Evolutionary conservation across 2,329 filamentous ascomycete species (phyloP).

Genomic region (Coniochaeta hoffmannii): DNA sequence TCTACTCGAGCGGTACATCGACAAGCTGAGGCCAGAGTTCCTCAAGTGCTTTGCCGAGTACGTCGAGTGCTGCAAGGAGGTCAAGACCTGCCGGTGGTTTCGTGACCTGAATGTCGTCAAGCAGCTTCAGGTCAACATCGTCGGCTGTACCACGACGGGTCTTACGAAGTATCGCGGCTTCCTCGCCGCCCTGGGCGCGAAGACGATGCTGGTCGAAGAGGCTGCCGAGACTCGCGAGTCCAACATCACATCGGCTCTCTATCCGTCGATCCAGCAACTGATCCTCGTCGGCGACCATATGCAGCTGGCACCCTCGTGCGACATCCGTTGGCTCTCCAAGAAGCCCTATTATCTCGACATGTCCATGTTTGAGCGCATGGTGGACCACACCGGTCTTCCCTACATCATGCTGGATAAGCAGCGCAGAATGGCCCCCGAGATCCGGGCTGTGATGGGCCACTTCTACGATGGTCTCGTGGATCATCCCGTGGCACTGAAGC

Average conservation of each 20-base stretch:
- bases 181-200: slow-evolving; percentile 57
- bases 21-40: slow-evolving; percentile 36
- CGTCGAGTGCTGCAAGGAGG: slow-evolving; percentile 36
- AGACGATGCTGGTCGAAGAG: slow-evolving; percentile 68
- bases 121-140: slow-evolving; percentile 34
- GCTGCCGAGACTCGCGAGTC: slow-evolving; percentile 69
- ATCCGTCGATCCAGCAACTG: slow-evolving; percentile 44
- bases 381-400: slow-evolving; percentile 51
- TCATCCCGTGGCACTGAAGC: slow-evolving; percentile 30
- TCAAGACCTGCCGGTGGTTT: slow-evolving; percentile 52
- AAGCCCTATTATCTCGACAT: slow-evolving; percentile 61
- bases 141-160: slow-evolving; percentile 70
- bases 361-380: slow-evolving; percentile 73
- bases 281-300: slow-evolving; percentile 69
- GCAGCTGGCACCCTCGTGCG: slow-evolving; percentile 65
- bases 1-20: slow-evolving; percentile 50
- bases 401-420: slow-evolving; percentile 62
- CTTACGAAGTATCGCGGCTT: slow-evolving; percentile 72
- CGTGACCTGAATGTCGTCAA: slow-evolving; percentile 40
- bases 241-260: slow-evolving; percentile 44
- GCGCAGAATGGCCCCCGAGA: slow-evolving; percentile 45
- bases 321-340: slow-evolving; percentile 49
- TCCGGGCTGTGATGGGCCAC: slow-evolving; percentile 35
- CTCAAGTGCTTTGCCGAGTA: slow-evolving; percentile 42
- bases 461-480: slow-evolving; percentile 40